A percentile compares a stretch with the other conserved stretches of the same genome.
Conservation (phyloP, 2,329 filamentous ascomycete species). For the Colletotrichum sp. region DNA sequence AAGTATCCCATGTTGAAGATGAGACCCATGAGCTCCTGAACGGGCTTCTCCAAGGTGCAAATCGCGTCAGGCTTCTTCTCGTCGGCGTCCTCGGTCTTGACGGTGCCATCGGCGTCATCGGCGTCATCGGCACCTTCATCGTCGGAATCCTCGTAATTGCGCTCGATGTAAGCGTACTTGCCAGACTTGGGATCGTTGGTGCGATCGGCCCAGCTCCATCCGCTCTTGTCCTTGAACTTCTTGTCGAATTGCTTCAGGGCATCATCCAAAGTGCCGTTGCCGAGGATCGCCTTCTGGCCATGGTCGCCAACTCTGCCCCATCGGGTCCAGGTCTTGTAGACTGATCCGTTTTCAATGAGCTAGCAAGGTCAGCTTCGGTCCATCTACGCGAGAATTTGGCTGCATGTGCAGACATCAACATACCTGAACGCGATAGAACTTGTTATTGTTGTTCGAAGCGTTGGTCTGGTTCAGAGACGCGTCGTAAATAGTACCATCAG, state of each 20-base stretch:
- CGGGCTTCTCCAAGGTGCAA: conserved; percentile 62
- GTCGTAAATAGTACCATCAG: conserved; percentile 73
- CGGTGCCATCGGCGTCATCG: conserved; percentile 14
- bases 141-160: conserved; percentile 75
- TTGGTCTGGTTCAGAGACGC: conserved; percentile 83
- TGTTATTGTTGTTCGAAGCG: conserved; percentile 76
- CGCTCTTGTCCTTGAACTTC: conserved; percentile 69
- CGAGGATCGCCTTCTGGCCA: conserved; percentile 54
- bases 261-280: conserved; percentile 42
- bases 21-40: conserved; percentile 75
- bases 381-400: background rate
- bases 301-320: conserved; percentile 79
- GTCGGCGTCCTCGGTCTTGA: conserved; percentile 29
- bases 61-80: conserved; percentile 40
- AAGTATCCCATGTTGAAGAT: conserved; percentile 85
- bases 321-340: conserved; percentile 72
- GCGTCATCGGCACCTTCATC: conserved; percentile 37
- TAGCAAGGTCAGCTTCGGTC: background rate
- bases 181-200: conserved; percentile 62
- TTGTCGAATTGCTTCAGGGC: conserved; percentile 60
- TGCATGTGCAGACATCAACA: conserved; percentile 10
- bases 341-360: conserved; percentile 12
- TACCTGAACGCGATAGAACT: conserved; percentile 80
- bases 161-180: conserved; percentile 83
- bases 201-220: conserved; percentile 60